Conservation (phyloP, 2,329 filamentous ascomycete species). For the Fusarium ramigenum region DNA sequence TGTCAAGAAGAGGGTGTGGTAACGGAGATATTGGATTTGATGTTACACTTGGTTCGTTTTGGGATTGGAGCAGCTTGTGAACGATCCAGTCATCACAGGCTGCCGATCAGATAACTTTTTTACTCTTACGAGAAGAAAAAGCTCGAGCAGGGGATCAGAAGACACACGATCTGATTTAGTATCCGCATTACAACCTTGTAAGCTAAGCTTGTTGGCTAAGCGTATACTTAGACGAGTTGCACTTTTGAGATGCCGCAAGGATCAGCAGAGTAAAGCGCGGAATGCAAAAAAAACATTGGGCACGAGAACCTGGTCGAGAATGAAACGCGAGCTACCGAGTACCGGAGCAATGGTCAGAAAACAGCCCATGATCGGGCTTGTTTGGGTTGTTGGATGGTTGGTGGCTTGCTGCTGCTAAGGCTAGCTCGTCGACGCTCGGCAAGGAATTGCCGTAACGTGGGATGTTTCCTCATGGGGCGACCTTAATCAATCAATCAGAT, state of each 20-base stretch:
- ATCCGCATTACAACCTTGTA: slow-evolving; percentile 17
- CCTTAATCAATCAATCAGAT: slow-evolving; percentile 28
- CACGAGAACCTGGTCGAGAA: not conserved
- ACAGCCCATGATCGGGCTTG: slow-evolving; percentile 20
- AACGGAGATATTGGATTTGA: slow-evolving; percentile 1
- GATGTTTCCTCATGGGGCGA: slow-evolving; percentile 11
- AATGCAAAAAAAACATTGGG: not conserved
- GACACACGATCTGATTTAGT: slow-evolving; percentile 11
- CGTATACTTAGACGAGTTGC: slow-evolving; percentile 12
- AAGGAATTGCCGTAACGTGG: slow-evolving; percentile 41
- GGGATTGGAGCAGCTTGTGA: slow-evolving; percentile 4
- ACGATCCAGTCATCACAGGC: not conserved
- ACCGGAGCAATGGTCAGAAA: not conserved
- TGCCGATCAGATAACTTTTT: slow-evolving; percentile 26
- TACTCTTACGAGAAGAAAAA: not conserved
- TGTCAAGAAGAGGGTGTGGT: slow-evolving; percentile 1
- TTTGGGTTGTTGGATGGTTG: slow-evolving; percentile 16
- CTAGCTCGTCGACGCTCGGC: slow-evolving; percentile 32
- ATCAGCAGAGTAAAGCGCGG: not conserved
- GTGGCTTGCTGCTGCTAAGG: slow-evolving; percentile 29
- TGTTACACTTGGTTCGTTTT: slow-evolving; percentile 21
- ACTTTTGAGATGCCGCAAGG: slow-evolving; percentile 16
- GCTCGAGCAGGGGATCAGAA: not conserved
- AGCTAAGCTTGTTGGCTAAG: not conserved
- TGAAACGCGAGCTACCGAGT: not conserved